Evolutionary conservation across 495 filamentous ascomycete species (phyloP).

Genomic region (Darksidea phi): DNA sequence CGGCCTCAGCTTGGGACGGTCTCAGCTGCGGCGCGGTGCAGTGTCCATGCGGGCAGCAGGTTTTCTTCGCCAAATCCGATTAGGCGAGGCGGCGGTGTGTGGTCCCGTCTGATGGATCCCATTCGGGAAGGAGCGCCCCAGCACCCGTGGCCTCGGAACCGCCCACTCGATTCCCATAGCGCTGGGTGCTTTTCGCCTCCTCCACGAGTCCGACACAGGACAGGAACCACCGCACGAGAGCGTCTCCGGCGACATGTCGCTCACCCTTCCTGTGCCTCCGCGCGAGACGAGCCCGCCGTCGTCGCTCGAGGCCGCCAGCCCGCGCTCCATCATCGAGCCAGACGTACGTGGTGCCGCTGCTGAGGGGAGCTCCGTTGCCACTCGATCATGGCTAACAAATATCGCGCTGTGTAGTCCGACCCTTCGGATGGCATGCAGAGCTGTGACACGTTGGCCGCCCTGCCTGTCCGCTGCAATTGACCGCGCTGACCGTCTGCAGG

Average conservation of each 20-base stretch:
- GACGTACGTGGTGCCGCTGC: constrained; percentile 27
- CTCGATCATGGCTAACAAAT: constrained; percentile 22
- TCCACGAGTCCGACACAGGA: constrained; percentile 14
- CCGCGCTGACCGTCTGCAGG: constrained; percentile 23
- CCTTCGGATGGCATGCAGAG: constrained; percentile 33
- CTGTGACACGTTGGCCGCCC: constrained; percentile 36
- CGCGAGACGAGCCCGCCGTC: constrained; percentile 31
- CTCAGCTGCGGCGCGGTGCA: not conserved
- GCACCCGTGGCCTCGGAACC: not conserved
- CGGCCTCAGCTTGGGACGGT: not conserved
- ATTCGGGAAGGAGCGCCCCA: not conserved
- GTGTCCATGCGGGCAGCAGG: not conserved
- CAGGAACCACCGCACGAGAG: constrained; percentile 7
- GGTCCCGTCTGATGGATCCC: not conserved
- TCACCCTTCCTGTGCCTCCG: constrained; percentile 28
- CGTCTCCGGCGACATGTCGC: constrained; percentile 32
- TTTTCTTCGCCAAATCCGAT: not conserved
- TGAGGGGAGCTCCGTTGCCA: not conserved
- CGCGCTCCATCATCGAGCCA: constrained; percentile 34
- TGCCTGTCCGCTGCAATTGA: constrained; percentile 7
- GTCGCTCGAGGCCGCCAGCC: constrained; percentile 32
- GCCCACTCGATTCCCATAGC: constrained; percentile 16
- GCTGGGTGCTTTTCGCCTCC: constrained; percentile 21
- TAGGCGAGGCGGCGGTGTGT: constrained; percentile 2
- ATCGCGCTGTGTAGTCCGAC: constrained; percentile 28